Evolutionary conservation across 225 moss, liverwort and hornwort genomes (phyloP).

Genomic region (Rhytidiadelphus loreus): DNA sequence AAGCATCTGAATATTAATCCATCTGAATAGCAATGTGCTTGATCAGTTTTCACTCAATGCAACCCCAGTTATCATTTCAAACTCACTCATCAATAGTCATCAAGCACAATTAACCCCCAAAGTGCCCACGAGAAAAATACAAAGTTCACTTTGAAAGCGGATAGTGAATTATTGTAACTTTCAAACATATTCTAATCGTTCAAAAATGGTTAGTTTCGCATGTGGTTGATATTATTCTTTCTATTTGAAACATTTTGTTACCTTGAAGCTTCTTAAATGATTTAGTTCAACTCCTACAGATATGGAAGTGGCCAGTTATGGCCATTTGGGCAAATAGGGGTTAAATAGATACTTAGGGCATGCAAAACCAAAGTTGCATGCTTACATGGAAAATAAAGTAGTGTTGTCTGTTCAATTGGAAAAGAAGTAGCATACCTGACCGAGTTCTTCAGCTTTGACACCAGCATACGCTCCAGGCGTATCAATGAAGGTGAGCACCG

Average conservation of each 20-base stretch:
- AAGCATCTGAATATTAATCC: neutral
- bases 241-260: neutral
- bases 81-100: neutral
- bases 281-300: neutral
- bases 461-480: conserved; percentile 98
- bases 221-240: neutral
- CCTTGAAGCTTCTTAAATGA: neutral
- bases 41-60: neutral
- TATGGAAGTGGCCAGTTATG: neutral
- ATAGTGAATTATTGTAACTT: neutral
- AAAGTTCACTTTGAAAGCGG: neutral
- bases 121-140: neutral
- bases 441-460: conserved; percentile 94
- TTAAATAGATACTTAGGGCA: neutral
- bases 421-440: conserved; percentile 42
- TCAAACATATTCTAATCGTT: neutral
- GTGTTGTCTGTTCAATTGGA: neutral
- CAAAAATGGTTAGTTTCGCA: neutral
- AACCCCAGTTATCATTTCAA: neutral
- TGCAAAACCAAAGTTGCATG: neutral
- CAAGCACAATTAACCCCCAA: neutral
- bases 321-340: neutral
- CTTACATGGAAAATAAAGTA: neutral
- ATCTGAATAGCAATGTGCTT: neutral
- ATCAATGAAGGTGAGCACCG: conserved; percentile 87